Conservation (phyloP, 768 basidiomycete genomes). For the Fomitopsis serialis region DNA sequence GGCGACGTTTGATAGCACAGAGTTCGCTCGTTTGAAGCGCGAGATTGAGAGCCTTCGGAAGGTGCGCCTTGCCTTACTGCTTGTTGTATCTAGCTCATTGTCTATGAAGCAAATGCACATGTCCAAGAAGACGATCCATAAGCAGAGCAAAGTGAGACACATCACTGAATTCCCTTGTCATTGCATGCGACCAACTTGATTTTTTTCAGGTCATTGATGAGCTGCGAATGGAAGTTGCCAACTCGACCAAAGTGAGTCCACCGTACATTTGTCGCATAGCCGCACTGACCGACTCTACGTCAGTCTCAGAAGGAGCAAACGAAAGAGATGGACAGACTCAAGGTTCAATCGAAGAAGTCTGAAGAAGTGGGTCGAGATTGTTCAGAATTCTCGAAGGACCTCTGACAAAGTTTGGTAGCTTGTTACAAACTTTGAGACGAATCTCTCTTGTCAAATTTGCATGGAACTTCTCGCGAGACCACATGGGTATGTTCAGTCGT, state of each 20-base stretch:
- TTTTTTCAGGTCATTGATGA: constrained; percentile 20
- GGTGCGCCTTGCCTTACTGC: constrained; percentile 5
- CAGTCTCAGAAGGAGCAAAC: constrained; percentile 18
- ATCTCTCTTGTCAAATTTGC: constrained; percentile 72
- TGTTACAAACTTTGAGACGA: constrained; percentile 49
- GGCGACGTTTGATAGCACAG: constrained; percentile 10
- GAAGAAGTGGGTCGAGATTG: constrained; percentile 45
- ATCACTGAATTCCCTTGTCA: neutral
- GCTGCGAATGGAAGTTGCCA: constrained; percentile 16
- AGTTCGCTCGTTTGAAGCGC: constrained; percentile 17
- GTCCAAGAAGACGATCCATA: constrained; percentile 20
- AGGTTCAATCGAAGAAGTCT: constrained; percentile 45
- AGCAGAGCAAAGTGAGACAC: constrained; percentile 20
- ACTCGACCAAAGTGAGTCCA: constrained; percentile 14
- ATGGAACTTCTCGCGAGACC: constrained; percentile 65
- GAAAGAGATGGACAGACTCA: constrained; percentile 51
- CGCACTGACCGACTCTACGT: neutral
- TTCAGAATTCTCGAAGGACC: neutral
- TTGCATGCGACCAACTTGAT: no score
- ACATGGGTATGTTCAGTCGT: constrained; percentile 47
- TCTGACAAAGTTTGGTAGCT: constrained; percentile 25
- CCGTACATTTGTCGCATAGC: neutral
- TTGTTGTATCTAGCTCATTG: neutral
- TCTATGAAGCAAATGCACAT: constrained; percentile 13
- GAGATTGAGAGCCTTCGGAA: constrained; percentile 21